Conservation (phyloP, 495 filamentous ascomycete genomes). For the Neurospora tetraspora region DNA sequence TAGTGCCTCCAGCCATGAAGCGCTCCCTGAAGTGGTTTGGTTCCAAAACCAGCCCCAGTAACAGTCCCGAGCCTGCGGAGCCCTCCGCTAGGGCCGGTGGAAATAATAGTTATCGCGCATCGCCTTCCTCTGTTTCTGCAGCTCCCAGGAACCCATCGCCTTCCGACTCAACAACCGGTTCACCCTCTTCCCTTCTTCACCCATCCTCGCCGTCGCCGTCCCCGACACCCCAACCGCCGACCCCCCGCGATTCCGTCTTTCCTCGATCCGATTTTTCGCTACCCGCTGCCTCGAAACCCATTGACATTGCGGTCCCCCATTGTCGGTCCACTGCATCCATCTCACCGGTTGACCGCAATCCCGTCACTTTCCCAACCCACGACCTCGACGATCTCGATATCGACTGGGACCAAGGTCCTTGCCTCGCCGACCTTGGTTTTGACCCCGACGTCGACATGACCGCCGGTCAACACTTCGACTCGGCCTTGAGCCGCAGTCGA, state of each 20-base stretch:
- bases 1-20: slow-evolving; percentile 17
- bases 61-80: slow-evolving; percentile 17
- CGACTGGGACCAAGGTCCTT: slow-evolving; percentile 8
- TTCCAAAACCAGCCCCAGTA: slow-evolving; percentile 17
- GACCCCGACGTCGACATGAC: slow-evolving; percentile 48
- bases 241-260: slow-evolving; percentile 23
- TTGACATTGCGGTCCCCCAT: slow-evolving; percentile 18
- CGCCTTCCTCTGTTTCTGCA: slow-evolving; percentile 13
- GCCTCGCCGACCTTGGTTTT: slow-evolving; percentile 8
- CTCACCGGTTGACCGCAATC: slow-evolving; percentile 16
- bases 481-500: slow-evolving; percentile 41
- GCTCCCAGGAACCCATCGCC: background rate
- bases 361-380: slow-evolving; percentile 11
- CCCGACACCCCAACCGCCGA: slow-evolving; percentile 31
- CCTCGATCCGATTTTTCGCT: slow-evolving; percentile 24
- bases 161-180: slow-evolving; percentile 7
- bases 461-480: slow-evolving; percentile 49
- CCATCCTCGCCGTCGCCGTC: slow-evolving; percentile 25
- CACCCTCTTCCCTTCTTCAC: slow-evolving; percentile 26
- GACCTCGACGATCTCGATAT: slow-evolving; percentile 29
- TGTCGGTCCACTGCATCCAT: slow-evolving; percentile 13
- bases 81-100: slow-evolving; percentile 16
- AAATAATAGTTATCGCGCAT: slow-evolving; percentile 26
- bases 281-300: slow-evolving; percentile 23
- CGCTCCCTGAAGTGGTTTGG: slow-evolving; percentile 20